Evolutionary conservation across 768 basidiomycete genomes (phyloP), one percentile per base, ranked within the genome.

Genomic region (Lyophyllum semitale): DNA sequence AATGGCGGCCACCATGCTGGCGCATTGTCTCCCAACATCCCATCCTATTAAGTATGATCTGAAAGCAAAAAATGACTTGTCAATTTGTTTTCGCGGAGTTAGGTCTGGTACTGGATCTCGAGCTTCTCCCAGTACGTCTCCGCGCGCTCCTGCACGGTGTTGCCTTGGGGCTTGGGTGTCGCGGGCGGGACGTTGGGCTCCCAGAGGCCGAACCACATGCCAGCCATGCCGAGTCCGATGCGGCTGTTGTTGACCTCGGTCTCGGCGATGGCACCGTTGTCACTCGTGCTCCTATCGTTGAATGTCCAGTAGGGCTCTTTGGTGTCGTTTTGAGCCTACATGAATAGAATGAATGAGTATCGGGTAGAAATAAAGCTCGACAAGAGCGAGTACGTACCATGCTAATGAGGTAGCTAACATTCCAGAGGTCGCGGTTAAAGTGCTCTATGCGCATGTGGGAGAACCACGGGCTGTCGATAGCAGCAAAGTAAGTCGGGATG

Each of bases 101-200:
- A 48, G n/a, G n/a, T n/a, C 46, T 48, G 32, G 46, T 48, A 23
- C 46, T 43, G 29, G 32, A 43, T 22, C 5, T 32, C 30, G 8
- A 58, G 20, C 53, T 57, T 62, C 27, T 62, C 61, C 47, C 63
- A 67, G 61, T 62, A 67, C 13, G 64, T 59, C 56, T 67, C 68
- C 22, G 66, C 60, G 30, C 63, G 54, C 26, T 64, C 64, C n/a
- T 51, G 54, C 17, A 65, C 58, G 12, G 62, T 65, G 22, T 55
- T 49, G 9, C 66, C 68, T 17, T 51, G 13, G 7, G 63, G 66
- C 22, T 58, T 54, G 7, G 30, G 51, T 1, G 60, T 59, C 11
- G 49, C 63, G 46, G 40, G 43, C 7, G 59, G 60, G 22, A 61
- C 50, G 45, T 63, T 54, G 23, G 54, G 48, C 23, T 55, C 66